These are phyloP conservation scores for Dactylis glomerata DNA, from an alignment of 176 grass and related monocot genomes.

Conservation along the genomic window DNA sequence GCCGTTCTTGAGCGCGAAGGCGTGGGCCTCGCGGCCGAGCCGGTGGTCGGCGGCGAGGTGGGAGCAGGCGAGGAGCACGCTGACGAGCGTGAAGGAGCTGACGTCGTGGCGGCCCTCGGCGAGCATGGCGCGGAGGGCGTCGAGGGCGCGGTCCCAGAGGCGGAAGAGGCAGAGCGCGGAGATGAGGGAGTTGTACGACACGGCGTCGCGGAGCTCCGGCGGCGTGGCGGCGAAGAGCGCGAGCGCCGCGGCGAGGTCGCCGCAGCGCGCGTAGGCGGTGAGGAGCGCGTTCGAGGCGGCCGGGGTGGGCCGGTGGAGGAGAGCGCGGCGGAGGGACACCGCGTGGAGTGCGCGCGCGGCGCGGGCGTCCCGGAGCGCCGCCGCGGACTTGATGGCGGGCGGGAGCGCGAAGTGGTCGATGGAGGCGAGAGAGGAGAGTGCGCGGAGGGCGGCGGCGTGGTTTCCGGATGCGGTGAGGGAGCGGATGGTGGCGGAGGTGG, in stretches of 20 bases:
- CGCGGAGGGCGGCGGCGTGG: constrained; percentile 46
- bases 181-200: constrained; percentile 76
- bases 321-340: constrained; percentile 5
- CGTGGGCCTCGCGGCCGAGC: constrained; percentile 70
- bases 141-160: constrained; percentile 45
- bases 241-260: constrained; percentile 40
- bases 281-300: constrained; percentile 47
- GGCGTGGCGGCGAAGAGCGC: constrained; percentile 46
- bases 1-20: constrained; percentile 52
- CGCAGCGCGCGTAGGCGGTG: constrained; percentile 59
- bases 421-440: constrained; percentile 45
- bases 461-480: constrained; percentile 35
- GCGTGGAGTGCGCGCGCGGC: constrained; percentile 40
- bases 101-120: constrained; percentile 28
- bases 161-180: constrained; percentile 65
- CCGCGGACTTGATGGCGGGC: constrained; percentile 44
- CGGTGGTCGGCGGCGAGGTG: constrained; percentile 38
- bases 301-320: constrained; percentile 13
- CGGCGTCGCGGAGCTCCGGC: constrained; percentile 29
- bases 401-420: constrained; percentile 63
- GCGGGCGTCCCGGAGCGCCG: constrained; percentile 29
- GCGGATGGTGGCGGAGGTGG: constrained; percentile 36
- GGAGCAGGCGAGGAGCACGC: constrained; percentile 73
- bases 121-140: constrained; percentile 55
- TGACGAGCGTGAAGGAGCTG: constrained; percentile 83